These are phyloP conservation scores for Jaapia argillacea DNA, from an alignment of 768 basidiomycete genomes.

Conservation along the genomic window DNA sequence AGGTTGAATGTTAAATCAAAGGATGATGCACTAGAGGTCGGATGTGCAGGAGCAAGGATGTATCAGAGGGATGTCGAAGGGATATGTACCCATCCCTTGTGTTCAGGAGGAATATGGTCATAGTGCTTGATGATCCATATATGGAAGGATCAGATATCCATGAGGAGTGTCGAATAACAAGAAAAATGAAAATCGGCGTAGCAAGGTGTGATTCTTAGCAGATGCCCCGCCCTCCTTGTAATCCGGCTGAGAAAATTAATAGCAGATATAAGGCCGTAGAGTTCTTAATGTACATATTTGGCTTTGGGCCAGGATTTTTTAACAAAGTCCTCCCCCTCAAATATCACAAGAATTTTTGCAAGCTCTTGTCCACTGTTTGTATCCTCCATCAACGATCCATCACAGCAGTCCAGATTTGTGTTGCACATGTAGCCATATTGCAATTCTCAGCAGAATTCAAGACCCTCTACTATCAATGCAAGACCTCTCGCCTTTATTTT, in stretches of 20 bases:
- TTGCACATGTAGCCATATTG: conserved; percentile 9
- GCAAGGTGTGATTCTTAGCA: no score
- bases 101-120: no score
- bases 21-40: no score
- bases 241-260: conserved; percentile 24
- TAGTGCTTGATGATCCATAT: no score
- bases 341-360: conserved; percentile 18
- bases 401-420: conserved; percentile 4
- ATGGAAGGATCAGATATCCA: no score
- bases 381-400: conserved; percentile 14
- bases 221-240: conserved; percentile 19
- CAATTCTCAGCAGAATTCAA: conserved; percentile 21
- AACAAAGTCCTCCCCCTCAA: conserved; percentile 8
- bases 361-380: conserved; percentile 13
- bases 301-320: conserved; percentile 23
- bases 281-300: conserved; percentile 22
- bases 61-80: no score
- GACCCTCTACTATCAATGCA: conserved; percentile 15
- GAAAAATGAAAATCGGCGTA: no score
- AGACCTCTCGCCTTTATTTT: conserved; percentile 19
- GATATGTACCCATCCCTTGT: no score
- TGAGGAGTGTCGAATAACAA: no score
- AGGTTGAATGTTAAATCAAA: no score
- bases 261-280: conserved; percentile 31
- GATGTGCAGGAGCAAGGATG: no score